Base-by-base conservation (phyloP, 1,284 basidiomycete genomes). In the Cutaneotrichosporon sp. region DNA sequence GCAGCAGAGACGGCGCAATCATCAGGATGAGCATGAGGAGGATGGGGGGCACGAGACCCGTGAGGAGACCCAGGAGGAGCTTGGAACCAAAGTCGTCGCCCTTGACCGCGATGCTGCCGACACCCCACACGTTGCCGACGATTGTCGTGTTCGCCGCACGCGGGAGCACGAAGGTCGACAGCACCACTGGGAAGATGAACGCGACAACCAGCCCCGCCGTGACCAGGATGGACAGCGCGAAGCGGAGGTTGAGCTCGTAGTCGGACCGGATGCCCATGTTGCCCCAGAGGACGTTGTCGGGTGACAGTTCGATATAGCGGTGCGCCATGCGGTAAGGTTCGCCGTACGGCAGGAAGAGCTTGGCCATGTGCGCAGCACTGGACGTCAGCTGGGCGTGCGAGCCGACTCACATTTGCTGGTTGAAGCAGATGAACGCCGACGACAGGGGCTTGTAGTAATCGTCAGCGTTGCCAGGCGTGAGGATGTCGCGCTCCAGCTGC, bases 381-480 rank as follows among this genome's bases (percentile, higher is more conserved):
- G 16, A 18, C 4, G 18, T 42, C 18, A 42, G 38, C 8, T 7
- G 4, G n/a, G n/a, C 18, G n/a, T 18, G 18, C 38, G 7, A 14
- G 18, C 0, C 38, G 7, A 49, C 49, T 10, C 34, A 34, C 34
- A 97, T 90, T 81, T 98, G 95, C 69, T 87, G 85, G 78, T 95
- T 88, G 84, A 98, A 99, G 33, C 91, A 88, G 64, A 99, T 85
- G 78, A 99, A 98, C 4, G 91, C 92, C 33, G 89, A 90, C 74
- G 87, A 92, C 66, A 90, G 75, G 1, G 89, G 87, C 4, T 81
- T 80, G 73, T 84, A 85, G 27, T 83, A 83, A 42, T 74, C 69
- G 1, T 54, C 55, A 58, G 83, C 82, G 38, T 72, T 65, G 1
- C 58, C 60, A 13, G 56, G 18, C 6, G 58, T 63, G 8, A 58